Percentiles rank a stretch among this genome's conserved stretches.
Conservation (phyloP, 768 basidiomycete species). For the Auriscalpium vulgare region DNA sequence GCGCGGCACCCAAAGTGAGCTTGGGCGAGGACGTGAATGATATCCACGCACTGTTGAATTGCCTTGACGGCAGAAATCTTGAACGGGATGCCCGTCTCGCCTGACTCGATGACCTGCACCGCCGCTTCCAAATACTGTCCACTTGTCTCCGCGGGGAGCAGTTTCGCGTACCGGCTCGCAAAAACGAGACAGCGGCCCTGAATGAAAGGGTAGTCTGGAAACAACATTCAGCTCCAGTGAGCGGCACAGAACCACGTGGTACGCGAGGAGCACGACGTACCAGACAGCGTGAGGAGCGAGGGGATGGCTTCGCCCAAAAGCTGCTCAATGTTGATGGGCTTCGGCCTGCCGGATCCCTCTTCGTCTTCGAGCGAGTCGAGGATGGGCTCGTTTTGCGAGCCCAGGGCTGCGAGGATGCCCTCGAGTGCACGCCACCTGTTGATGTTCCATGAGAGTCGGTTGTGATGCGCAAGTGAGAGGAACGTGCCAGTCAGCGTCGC, state of each 20-base stretch:
- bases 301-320: conserved; percentile 78
- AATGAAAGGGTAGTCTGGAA: conserved; percentile 77
- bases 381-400: conserved; percentile 71
- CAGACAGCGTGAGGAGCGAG: conserved; percentile 57
- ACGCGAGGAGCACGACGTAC: conserved; percentile 32
- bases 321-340: conserved; percentile 69
- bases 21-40: background rate
- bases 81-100: conserved; percentile 69
- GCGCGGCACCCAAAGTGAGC: conserved; percentile 4
- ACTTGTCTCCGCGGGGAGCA: conserved; percentile 64
- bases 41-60: conserved; percentile 70
- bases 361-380: conserved; percentile 75
- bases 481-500: conserved; percentile 56
- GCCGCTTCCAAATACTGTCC: conserved; percentile 86
- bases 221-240: background rate
- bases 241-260: background rate
- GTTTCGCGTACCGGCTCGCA: conserved; percentile 77
- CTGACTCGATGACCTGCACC: conserved; percentile 73
- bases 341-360: conserved; percentile 48
- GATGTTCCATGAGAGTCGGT: conserved; percentile 4
- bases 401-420: conserved; percentile 72
- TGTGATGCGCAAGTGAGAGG: background rate
- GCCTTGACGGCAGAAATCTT: conserved; percentile 94
- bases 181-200: conserved; percentile 95
- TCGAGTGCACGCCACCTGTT: conserved; percentile 90